Base-by-base conservation (phyloP, 2,329 filamentous ascomycete genomes). In the Daldinia sp. region DNA sequence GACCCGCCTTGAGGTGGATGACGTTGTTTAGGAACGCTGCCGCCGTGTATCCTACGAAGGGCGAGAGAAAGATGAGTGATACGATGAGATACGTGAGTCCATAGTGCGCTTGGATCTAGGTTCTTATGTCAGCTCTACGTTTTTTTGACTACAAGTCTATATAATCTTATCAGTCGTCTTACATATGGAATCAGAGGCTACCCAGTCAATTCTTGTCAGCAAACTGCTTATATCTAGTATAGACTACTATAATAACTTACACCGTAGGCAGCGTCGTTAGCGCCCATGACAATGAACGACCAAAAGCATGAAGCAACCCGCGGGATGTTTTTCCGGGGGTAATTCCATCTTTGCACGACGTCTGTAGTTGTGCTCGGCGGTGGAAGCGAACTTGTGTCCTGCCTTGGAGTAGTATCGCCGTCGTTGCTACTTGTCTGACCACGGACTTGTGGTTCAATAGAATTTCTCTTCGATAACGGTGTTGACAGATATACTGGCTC, bases 211-310 rank as follows among this genome's bases (percentile, higher is more conserved):
- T 28, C n/a, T 60, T 9, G 44, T 71, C 9, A 72, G 67, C 51
- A 60, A 63, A 46, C 15, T 15, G 2, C 39, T 30, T 30, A 33
- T 18, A 57, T 39, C 18, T 15, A 58, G 23, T 18, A 15, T 28
- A 1, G 18, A n/a, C 41, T 55, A 26, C 26, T n/a, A 46, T 28
- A 6, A 37, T 50, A 56, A 79, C 84, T 80, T 76, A 87, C 86
- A 69, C 87, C 87, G 60, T 88, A 88, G 10, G 86, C 86, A 2
- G 85, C 83, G 77, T 89, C 87, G 61, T 88, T 89, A 9, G 85
- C 83, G 0, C 88, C 88, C 75, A 88, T 85, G 1, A 87, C 83
- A 4, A 87, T 73, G 67, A 90, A 87, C 6, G 83, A 84, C 80
- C 83, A 88, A 76, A 89, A 89, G 0, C 86, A 84, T 0, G 88